Evolutionary conservation across 768 basidiomycete genomes (phyloP), one percentile per base, ranked within the genome.

Genomic region (Rubroboletus satanas): DNA sequence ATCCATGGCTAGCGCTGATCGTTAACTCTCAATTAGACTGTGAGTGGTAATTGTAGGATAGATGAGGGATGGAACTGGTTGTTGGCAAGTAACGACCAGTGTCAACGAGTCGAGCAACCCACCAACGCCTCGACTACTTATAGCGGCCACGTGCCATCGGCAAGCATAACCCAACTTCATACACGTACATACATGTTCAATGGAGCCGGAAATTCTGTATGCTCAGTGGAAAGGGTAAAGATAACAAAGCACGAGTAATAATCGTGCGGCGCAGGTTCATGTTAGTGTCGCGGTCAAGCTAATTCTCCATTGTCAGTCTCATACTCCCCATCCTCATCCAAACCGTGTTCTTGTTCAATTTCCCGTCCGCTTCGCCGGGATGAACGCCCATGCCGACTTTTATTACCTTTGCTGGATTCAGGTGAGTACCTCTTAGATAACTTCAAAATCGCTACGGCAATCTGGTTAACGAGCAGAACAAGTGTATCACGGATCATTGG

Each of bases 1-100:
- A 88, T 99, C 96, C 96, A 99, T 97, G 73, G 66, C 77, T 21
- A 21, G 21, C 21, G 21, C 21, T 62, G 54, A 61, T 62, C 52
- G 52, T 41, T 26, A 54, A 55, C 28, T 52, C 47, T 61, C 18
- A 42, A 50, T 58, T 49, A 61, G 52, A 46, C 42, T 53, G 54
- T 32, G 28, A 51, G 46, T 36, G 47, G 39, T 45, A 45, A 49
- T 48, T 32, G 51, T 59, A 60, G 48, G 45, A 43, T 58, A 59
- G 47, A 49, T 28, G 38, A 36, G 26, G 44, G 50, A 49, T 55
- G 48, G 21, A 45, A 49, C 15, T 57, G 56, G 45, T 55, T 26
- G 59, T 57, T 66, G 61, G 41, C 47, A 59, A 56, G 58, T 49
- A 51, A 51, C 51, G 47, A 57, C 49, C 52, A 55, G 33, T 41